Evolutionary conservation across 331 rosid genomes (phyloP), one percentile per base, ranked within the genome.

Genomic region (Quercus lobata): DNA sequence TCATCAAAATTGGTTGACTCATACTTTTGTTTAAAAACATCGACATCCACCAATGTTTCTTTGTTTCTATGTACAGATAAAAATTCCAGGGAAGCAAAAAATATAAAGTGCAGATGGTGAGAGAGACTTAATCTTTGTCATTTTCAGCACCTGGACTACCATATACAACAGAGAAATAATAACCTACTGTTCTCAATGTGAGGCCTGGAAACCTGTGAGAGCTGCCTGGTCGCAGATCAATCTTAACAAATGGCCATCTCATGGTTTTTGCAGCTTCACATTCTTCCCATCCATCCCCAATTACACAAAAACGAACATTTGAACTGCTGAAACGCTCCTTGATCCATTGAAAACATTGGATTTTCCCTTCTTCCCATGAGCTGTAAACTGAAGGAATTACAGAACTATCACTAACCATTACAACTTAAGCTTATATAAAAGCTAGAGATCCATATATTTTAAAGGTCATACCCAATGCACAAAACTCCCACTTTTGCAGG

Each of bases 211-310:
- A 94, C 86, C 97, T 88, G 89, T 94, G 91, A 69, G 78, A 76
- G 72, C 87, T 86, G 62, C 85, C 94, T 32, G 97, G 97, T 75
- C 78, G 89, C 7, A 81, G 86, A 69, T 92, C 97, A 71, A 94
- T 94, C 86, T 90, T 89, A 61, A 92, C 82, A 82, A 90, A 90
- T 72, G 98, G 97, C 98, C 98, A 94, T 76, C 37, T 83, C 98
- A 94, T 88, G 62, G 66, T 76, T 88, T 90, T 80, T 21, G 98
- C 97, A 24, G 97, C 98, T 80, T 87, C 91, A 73, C 98, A 92
- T 87, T 94, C 98, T 86, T 94, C 98, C 93, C 91, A 90, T 71
- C 98, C 98, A 79, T 94, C 94, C 44, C 98, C 98, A 77, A 94
- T 86, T 52, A 77, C 97, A 63, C 98, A 94, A 84, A 88, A 94